A percentile compares a stretch with the other conserved stretches of the same genome.
phyloP scores from a whole-genome alignment of 352 stramenopile species.

The Globisporangium ultimum region DNA sequence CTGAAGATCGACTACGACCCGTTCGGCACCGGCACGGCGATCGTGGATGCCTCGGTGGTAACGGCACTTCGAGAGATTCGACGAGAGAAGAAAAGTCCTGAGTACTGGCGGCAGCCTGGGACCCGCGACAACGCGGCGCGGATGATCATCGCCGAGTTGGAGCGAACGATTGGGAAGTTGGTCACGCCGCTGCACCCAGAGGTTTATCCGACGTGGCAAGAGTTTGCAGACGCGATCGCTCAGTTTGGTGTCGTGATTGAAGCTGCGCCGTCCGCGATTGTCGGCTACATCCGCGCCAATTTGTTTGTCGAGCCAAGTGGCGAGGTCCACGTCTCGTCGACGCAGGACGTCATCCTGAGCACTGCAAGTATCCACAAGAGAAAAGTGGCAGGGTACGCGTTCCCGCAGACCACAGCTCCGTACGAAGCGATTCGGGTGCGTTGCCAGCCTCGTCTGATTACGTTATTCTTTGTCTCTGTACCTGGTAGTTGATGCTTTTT shows the following conservation, averaged over 20 bases:
- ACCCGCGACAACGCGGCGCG: slow-evolving; percentile 56
- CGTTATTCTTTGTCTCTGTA: neutral
- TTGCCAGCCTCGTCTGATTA: neutral
- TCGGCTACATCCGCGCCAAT: slow-evolving; percentile 60
- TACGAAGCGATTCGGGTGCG: slow-evolving; percentile 60
- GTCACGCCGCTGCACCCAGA: slow-evolving; percentile 29
- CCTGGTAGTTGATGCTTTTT: neutral
- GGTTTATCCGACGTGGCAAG: slow-evolving; percentile 59
- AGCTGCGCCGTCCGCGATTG: slow-evolving; percentile 37
- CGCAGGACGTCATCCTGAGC: slow-evolving; percentile 51
- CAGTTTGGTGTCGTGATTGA: slow-evolving; percentile 83
- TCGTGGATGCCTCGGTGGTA: slow-evolving; percentile 68
- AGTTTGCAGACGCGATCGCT: slow-evolving; percentile 50
- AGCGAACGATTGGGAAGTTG: slow-evolving; percentile 31
- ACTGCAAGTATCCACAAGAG: slow-evolving; percentile 18
- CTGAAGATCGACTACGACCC: slow-evolving; percentile 84
- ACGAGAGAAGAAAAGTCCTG: slow-evolving; percentile 49
- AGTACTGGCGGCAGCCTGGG: slow-evolving; percentile 72
- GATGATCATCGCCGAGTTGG: slow-evolving; percentile 52
- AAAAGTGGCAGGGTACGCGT: slow-evolving; percentile 57
- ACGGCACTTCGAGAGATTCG: slow-evolving; percentile 55
- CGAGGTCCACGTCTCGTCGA: slow-evolving; percentile 63
- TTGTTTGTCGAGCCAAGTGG: slow-evolving; percentile 78
- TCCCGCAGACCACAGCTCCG: slow-evolving; percentile 77
- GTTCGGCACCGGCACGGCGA: slow-evolving; percentile 49